Percentiles rank a stretch among this genome's conserved stretches.
Conservation (phyloP, 1,284 basidiomycete genomes). For the Phaffia rhodozyma region DNA sequence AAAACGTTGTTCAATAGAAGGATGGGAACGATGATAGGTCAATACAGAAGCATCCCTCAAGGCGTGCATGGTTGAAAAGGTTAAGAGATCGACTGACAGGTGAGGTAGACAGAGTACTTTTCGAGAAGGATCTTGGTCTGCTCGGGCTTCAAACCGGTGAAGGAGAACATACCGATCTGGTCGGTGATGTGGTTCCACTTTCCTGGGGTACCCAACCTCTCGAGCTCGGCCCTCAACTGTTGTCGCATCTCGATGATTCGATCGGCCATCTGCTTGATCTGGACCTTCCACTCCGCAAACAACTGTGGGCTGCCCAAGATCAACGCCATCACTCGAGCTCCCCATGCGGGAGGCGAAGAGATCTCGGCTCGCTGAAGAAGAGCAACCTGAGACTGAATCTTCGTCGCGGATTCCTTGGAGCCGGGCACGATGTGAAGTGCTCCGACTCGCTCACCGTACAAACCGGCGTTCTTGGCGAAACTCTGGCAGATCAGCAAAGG, state of each 20-base stretch:
- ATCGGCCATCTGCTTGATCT: constrained; percentile 76
- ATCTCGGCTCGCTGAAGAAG: constrained; percentile 83
- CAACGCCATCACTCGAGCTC: constrained; percentile 70
- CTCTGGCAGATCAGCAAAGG: constrained; percentile 80
- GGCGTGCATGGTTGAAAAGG: no score
- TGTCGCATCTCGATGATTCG: constrained; percentile 82
- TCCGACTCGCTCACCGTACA: constrained; percentile 84
- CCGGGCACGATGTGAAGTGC: constrained; percentile 63
- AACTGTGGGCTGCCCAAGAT: constrained; percentile 60
- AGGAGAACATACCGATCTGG: constrained; percentile 55
- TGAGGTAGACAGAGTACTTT: constrained; percentile 78
- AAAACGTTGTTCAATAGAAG: not conserved
- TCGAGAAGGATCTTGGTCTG: constrained; percentile 64
- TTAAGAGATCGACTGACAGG: constrained; percentile 29
- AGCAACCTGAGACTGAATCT: constrained; percentile 57
- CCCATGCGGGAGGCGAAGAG: constrained; percentile 81
- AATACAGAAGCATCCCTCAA: no score
- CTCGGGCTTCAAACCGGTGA: constrained; percentile 56
- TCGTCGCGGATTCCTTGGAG: not conserved
- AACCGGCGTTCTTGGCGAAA: constrained; percentile 89
- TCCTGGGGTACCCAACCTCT: constrained; percentile 69
- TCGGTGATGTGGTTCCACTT: constrained; percentile 78
- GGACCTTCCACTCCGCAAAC: constrained; percentile 74
- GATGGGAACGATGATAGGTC: not conserved
- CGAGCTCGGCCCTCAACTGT: constrained; percentile 58